A percentile compares a stretch with the other conserved stretches of the same genome.
Conservation (phyloP, 139 green algal genomes). For the Chlamydomonas sp. region DNA sequence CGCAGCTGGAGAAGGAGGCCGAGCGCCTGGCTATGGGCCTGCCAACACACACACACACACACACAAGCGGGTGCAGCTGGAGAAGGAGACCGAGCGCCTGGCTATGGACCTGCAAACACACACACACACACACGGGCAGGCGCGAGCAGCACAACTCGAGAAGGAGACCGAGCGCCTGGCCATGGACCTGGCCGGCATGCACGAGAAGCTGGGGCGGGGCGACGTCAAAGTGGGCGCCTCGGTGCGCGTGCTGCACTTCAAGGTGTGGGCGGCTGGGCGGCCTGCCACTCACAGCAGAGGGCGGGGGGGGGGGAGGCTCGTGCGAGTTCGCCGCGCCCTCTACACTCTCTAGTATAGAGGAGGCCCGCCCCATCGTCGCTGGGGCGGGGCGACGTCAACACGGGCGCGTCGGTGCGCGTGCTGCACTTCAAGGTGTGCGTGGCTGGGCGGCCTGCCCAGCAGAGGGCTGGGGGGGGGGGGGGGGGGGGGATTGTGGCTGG, state of each 20-base stretch:
- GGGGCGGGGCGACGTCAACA: constrained; percentile 58
- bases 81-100: no score
- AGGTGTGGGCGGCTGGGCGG: background rate
- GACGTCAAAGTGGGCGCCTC: constrained; percentile 53
- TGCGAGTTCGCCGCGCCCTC: no score
- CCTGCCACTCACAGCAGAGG: background rate
- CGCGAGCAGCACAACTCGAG: constrained; percentile 2
- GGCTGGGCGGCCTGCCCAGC: background rate
- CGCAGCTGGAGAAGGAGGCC: constrained; percentile 14
- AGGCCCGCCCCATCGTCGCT: no score
- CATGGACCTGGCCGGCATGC: background rate
- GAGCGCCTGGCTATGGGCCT: constrained; percentile 4
- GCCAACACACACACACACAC: background rate
- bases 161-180: constrained; percentile 8
- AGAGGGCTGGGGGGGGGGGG: background rate
- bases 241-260: constrained; percentile 64
- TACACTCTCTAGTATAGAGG: no score
- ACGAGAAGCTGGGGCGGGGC: constrained; percentile 57
- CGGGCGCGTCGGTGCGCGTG: constrained; percentile 45
- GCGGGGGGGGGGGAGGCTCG: no score
- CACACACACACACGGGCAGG: no score
- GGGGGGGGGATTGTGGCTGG: no score
- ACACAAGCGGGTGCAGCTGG: background rate
- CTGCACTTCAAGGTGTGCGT: constrained; percentile 72
- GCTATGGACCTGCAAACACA: no score